Evolutionary conservation across 2,329 filamentous ascomycete species (phyloP), one percentile per base, ranked within the genome.

Genomic region (Aspergillus hiratsukae): DNA sequence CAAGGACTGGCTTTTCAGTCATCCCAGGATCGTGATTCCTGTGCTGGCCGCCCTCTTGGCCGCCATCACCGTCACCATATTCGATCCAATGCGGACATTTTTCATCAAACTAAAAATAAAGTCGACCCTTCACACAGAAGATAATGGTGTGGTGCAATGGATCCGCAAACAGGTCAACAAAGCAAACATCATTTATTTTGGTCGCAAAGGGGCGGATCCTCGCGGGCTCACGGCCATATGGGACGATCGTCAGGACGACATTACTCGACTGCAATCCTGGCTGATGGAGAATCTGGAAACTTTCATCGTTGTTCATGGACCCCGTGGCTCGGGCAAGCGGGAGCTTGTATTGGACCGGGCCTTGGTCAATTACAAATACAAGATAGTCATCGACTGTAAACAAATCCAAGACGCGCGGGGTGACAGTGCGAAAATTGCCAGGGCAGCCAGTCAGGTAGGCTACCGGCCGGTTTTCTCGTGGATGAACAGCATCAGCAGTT

Each of bases 391-490:
- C 48, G 94, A 99, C 75, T 97, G 93, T 78, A 96, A 96, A 71
- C 88, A 89, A 1, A 90, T 97, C 10, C 88, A 93, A 57, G 93
- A 97, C 72, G 91, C 93, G 1, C 85, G 89, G 54, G 92, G 94
- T 4, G 94, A 99, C 68, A 87, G 87, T 7, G 85, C 87, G 2
- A 96, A 90, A 0, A 96, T 99, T 66, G 85, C 85, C 58, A 86
- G 88, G 43, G 86, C 94, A 5, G 94, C 93, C 0, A 77, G 80
- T 1, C 85, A 92, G 61, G 92, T 97, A 50, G 93, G 94, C 8
- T 97, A 97, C 70, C 82, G 89, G 8, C 94, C 94, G 0, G 86
- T 99, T 0, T 99, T 99, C 72, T 95, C 90, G 0, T 97, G 92
- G 90, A 89, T 95, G 76, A 97, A 97, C 73, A 96, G 87, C 67